phyloP scores from a whole-genome alignment of 1,284 basidiomycete genomes.

The Marasmius fiardii region DNA sequence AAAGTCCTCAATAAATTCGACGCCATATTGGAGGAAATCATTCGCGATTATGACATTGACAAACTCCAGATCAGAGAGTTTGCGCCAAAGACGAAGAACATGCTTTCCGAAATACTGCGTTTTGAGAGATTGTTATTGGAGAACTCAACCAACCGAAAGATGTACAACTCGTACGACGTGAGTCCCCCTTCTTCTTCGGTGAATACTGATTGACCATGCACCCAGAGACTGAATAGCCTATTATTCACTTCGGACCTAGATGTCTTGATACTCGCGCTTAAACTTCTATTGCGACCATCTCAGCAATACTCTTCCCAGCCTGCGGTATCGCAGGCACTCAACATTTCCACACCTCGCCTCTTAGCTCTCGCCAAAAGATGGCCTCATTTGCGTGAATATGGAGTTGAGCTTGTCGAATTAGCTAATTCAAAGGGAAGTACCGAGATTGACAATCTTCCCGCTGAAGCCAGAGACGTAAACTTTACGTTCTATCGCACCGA shows the following conservation, averaged over 20 bases:
- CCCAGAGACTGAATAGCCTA: conserved; percentile 85
- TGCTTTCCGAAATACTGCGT: conserved; percentile 79
- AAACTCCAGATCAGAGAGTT: conserved; percentile 83
- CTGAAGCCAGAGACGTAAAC: conserved; percentile 70
- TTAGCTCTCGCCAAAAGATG: conserved; percentile 71
- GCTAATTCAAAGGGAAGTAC: conserved; percentile 49
- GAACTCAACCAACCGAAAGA: conserved; percentile 97
- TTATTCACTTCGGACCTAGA: conserved; percentile 89
- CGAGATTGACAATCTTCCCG: conserved; percentile 57
- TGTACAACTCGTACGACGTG: conserved; percentile 96
- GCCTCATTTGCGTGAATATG: conserved; percentile 73
- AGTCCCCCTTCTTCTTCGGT: conserved; percentile 28
- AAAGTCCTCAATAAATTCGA: conserved; percentile 96
- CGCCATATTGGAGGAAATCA: conserved; percentile 77
- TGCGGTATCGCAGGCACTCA: conserved; percentile 72
- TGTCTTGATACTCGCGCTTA: conserved; percentile 80
- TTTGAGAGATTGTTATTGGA: conserved; percentile 92
- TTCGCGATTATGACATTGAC: conserved; percentile 82
- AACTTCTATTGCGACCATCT: conserved; percentile 86
- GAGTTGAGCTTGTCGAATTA: conserved; percentile 67
- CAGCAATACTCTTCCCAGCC: conserved; percentile 92
- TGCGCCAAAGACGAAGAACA: conserved; percentile 71
- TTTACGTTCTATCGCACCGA: conserved; percentile 74
- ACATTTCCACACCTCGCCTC: conserved; percentile 72
- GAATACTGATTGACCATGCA: not conserved